These are phyloP conservation scores for Phoma herbarum DNA, from an alignment of 2,329 filamentous ascomycete genomes.

Conservation along the genomic window DNA sequence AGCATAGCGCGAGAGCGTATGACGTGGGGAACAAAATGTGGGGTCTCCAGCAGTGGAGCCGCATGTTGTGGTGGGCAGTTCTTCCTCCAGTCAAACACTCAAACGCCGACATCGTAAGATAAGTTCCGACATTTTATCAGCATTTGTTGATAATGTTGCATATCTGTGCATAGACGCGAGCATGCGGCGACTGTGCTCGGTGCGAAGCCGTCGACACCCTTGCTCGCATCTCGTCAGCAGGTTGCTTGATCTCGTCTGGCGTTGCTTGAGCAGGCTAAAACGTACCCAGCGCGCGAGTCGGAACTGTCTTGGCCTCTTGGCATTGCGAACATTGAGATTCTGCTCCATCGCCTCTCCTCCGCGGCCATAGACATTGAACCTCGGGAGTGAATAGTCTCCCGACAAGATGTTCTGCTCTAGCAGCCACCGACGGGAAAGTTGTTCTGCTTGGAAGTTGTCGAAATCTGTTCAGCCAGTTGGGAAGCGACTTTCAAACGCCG, in stretches of 20 bases:
- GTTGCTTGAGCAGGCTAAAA: conserved; percentile 12
- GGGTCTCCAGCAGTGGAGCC: conserved; percentile 32
- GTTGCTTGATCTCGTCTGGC: conserved; percentile 17
- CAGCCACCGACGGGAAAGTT: conserved; percentile 1
- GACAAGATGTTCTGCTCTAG: background rate
- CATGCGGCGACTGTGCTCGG: conserved; percentile 17
- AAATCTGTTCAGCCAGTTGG: background rate
- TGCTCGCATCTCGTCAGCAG: background rate
- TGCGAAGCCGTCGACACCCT: conserved; percentile 7
- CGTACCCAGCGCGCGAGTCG: background rate
- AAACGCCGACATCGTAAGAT: conserved; percentile 24
- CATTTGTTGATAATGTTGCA: conserved; percentile 12
- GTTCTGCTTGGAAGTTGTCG: background rate
- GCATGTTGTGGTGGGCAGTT: conserved; percentile 22
- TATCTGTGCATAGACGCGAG: conserved; percentile 10
- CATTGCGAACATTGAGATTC: background rate
- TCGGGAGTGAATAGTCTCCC: background rate
- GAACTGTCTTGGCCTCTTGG: conserved; percentile 13
- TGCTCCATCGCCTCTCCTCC: background rate
- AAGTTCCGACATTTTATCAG: conserved; percentile 4
- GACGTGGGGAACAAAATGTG: conserved; percentile 29
- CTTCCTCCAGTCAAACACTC: conserved; percentile 37
- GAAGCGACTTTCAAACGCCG: conserved; percentile 17
- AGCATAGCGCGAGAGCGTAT: conserved; percentile 18
- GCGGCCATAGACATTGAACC: background rate